Base-by-base conservation (phyloP, 2,329 filamentous ascomycete genomes). In the Tolypocladium paradoxum region DNA sequence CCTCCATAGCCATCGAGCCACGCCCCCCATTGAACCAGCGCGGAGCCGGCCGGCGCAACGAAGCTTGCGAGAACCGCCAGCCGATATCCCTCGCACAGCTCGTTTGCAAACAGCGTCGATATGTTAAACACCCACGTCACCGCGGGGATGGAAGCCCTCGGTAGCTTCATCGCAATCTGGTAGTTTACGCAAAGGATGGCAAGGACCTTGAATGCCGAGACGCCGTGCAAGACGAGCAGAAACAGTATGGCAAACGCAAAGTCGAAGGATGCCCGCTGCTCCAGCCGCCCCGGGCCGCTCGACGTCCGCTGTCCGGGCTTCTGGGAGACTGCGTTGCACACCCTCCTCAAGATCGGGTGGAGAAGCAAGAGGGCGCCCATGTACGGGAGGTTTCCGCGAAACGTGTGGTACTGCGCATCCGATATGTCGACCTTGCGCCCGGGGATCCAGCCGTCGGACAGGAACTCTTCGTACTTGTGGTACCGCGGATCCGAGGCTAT, bases 91-190 rank as follows among this genome's bases (percentile, higher is more conserved):
- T 79, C 72, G 50, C 76, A 83, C 6, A 96, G 71, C 68, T 99
- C 93, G 64, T 99, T 99, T 51, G 89, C 84, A 64, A 99, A 97
- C 36, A 99, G 73, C 5, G 84, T 86, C 29, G 76, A 78, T 53
- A 99, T 81, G 62, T 96, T 96, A 75, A 96, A 97, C 3, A 82
- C 68, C 93, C 95, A 99, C 0, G 92, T 95, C 8, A 79, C 83
- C 3, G 74, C 73, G 0, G 91, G 90, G 0, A 96, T 74, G 59
- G 85, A 85, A 31, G 76, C 72, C 55, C 81, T 81, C 11, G 90
- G 89, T 14, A 96, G 68, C 40, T 71, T 72, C 6, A 82, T 95
- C 14, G 84, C 88, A 40, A 99, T 76, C 54, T 79, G 79, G 71
- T 87, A 96, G 69, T 99, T 99, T 58, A 86, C 64, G 58, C 81